These are phyloP conservation scores for Basidioascus undulatus DNA, from an alignment of 768 basidiomycete species.

Conservation along the genomic window DNA sequence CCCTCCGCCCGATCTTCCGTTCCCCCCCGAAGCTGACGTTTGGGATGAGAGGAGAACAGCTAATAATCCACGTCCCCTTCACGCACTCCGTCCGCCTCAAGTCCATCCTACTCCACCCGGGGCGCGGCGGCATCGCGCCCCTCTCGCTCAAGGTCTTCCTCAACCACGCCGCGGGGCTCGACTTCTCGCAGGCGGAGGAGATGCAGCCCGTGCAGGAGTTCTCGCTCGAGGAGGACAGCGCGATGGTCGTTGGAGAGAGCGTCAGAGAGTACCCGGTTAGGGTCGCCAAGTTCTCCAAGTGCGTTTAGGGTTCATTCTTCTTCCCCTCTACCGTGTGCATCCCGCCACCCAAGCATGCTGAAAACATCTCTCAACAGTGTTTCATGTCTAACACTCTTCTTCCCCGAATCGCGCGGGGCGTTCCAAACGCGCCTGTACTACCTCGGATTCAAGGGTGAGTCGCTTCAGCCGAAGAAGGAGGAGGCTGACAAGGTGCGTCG, in stretches of 20 bases:
- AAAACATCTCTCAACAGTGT: no score
- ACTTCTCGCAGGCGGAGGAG: constrained; percentile 47
- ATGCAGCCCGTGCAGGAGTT: constrained; percentile 48
- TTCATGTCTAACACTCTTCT: no score
- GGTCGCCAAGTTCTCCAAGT: constrained; percentile 47
- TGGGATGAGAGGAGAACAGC: no score
- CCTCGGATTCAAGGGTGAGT: constrained; percentile 61
- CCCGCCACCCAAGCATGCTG: no score
- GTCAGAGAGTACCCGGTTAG: constrained; percentile 56
- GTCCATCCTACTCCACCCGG: constrained; percentile 51
- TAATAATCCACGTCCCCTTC: constrained; percentile 64
- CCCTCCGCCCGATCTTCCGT: no score
- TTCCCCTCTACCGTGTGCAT: constrained; percentile 22
- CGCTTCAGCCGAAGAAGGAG: constrained; percentile 30
- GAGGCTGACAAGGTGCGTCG: constrained; percentile 33
- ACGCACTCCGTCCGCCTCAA: constrained; percentile 48
- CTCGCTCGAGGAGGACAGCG: constrained; percentile 41
- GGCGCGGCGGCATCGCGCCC: constrained; percentile 50
- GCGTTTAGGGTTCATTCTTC: constrained; percentile 48
- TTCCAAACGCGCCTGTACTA: constrained; percentile 55
- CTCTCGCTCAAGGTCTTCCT: constrained; percentile 50
- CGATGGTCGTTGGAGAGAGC: no score
- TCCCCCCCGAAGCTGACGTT: no score
- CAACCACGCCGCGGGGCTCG: constrained; percentile 48
- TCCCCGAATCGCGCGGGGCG: no score